Base-by-base conservation (phyloP, 129 eudicot genomes). In the Pittosporum tobira region DNA sequence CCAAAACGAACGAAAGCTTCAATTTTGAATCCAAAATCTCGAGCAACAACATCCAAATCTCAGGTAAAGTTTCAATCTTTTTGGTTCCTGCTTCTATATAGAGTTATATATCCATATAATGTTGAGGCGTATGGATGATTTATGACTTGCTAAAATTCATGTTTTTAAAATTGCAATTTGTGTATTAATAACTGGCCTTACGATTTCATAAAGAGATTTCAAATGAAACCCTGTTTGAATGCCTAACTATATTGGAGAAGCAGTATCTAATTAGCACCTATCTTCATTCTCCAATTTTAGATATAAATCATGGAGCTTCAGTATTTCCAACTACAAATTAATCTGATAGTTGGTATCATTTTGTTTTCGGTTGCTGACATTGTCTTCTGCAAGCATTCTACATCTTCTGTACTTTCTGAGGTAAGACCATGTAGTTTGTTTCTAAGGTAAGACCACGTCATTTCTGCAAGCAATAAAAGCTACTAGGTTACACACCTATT, bases 251-350 rank as follows among this genome's bases (percentile, higher is more conserved):
- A 12, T 51, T 51, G 24, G 9, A 26, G 24, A 51, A 24, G 8
- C 10, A 3, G 15, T 52, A 11, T 27, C 37, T 52, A 12, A 14
- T 27, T 3, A 14, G 37, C 27, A 8, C 16, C 10, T 9, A 26
- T 52, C 58, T 27, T 11, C 36, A 52, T 27, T 16, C 2, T 51
- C 12, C 20, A 27, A 18, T 59, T 69, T 49, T 67, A 69, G 73
- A 49, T 64, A 53, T 34, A 49, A n/a, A n/a, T 61, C 47, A 75
- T 75, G 85, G 80, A 59, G 36, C 28, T 61, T 79, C 73, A 57
- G 47, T 56, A 57, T 30, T 72, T 72, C 18, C 64, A 20, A 56
- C 50, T 10, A 21, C 70, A 54, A 26, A 37, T 62, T 67, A 31
- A 30, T 43, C 63, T 73, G 46, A 67, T 53, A 69, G 49, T 75